Evolutionary conservation across 139 green algal species (phyloP).

Genomic region (Ettlia oleoabundans): DNA sequence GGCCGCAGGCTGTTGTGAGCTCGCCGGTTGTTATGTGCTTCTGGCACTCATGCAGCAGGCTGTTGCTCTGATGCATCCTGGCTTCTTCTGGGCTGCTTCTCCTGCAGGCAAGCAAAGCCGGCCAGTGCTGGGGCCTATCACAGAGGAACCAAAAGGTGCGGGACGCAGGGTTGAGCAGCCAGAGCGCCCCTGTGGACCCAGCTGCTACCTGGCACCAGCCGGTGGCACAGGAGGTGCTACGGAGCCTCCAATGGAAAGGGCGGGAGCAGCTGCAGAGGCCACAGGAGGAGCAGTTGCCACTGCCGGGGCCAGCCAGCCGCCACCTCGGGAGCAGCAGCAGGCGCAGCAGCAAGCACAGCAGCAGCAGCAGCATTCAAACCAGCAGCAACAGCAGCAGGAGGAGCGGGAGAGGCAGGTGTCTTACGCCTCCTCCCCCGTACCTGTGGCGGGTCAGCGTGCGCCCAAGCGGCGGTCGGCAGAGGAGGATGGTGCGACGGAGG

Average conservation of each 20-base stretch:
- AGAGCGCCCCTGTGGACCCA: neutral
- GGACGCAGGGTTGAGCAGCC: neutral
- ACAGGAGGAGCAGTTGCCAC: too few species aligned
- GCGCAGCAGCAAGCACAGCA: slow-evolving; percentile 4
- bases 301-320: neutral
- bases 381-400: neutral
- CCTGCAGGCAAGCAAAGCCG: slow-evolving; percentile 21
- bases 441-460: neutral
- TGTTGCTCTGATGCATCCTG: too few species aligned
- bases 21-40: too few species aligned
- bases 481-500: too few species aligned
- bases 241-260: too few species aligned
- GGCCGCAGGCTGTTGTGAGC: too few species aligned
- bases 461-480: neutral
- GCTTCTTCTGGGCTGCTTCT: too few species aligned
- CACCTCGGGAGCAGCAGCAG: neutral
- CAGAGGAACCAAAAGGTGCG: neutral
- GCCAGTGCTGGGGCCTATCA: slow-evolving; percentile 3
- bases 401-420: neutral
- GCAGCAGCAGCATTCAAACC: neutral
- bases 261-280: neutral
- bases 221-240: neutral
- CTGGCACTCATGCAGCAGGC: too few species aligned
- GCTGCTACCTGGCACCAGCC: neutral
- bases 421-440: neutral